Conservation (phyloP, 305 asterid genomes). For the Solanum aculeatissimum region DNA sequence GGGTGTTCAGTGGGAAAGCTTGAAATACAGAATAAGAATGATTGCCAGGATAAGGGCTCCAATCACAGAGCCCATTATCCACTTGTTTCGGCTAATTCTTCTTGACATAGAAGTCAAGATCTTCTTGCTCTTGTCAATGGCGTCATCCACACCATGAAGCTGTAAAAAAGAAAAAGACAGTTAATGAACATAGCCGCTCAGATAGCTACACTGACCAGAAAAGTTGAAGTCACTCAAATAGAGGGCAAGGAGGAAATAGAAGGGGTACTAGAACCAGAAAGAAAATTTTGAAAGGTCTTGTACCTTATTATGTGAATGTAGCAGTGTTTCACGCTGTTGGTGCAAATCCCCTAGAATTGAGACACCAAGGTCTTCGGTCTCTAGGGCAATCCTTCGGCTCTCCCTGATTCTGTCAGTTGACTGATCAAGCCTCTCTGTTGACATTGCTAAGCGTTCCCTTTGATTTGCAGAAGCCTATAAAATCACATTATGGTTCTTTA, state of each 20-base stretch:
- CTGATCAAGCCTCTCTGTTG: conserved; percentile 77
- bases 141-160: conserved; percentile 88
- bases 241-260: not conserved
- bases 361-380: conserved; percentile 84
- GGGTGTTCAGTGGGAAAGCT: conserved; percentile 32
- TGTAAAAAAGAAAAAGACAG: conserved; percentile 15
- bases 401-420: conserved; percentile 71
- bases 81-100: conserved; percentile 79
- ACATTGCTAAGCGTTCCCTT: conserved; percentile 61
- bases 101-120: conserved; percentile 70
- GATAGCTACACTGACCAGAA: not conserved
- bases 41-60: conserved; percentile 68
- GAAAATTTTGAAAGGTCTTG: not conserved
- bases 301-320: conserved; percentile 73
- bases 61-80: conserved; percentile 68
- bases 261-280: not conserved
- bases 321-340: conserved; percentile 82
- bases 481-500: not conserved
- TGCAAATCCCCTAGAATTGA: conserved; percentile 85
- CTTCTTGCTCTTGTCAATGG: conserved; percentile 78
- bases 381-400: conserved; percentile 68
- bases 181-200: not conserved
- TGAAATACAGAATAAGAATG: conserved; percentile 58
- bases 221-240: not conserved
- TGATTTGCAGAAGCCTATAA: conserved; percentile 73